A percentile compares a stretch with the other conserved stretches of the same genome.
Conservation (phyloP, 2,329 filamentous ascomycete species). For the Pseudogymnoascus destructans region DNA sequence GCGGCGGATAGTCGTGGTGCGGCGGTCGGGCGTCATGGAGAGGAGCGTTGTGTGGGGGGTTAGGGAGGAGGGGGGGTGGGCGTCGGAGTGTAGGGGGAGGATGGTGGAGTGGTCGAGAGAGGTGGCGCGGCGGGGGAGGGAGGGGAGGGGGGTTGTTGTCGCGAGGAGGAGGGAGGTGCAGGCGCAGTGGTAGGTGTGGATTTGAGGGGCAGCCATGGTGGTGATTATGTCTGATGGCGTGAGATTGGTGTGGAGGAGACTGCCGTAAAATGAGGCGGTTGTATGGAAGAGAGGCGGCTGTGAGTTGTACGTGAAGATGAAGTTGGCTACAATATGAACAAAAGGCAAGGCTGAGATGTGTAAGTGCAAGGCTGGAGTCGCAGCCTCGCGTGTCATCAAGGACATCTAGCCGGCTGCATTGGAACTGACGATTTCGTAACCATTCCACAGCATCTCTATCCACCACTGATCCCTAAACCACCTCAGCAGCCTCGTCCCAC, state of each 20-base stretch:
- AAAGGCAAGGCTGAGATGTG: background rate
- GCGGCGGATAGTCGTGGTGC: constrained; percentile 38
- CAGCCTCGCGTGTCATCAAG: background rate
- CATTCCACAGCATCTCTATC: background rate
- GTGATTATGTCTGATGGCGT: background rate
- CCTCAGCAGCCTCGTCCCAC: background rate
- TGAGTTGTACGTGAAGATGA: background rate
- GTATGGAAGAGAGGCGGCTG: background rate
- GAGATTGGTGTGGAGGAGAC: background rate
- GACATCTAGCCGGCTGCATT: background rate
- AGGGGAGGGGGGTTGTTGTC: constrained; percentile 38
- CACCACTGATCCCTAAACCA: background rate
- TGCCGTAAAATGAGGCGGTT: background rate
- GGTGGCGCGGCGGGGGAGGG: constrained; percentile 38
- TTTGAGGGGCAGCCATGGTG: constrained; percentile 12
- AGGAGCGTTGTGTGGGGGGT: constrained; percentile 35
- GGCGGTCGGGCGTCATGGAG: constrained; percentile 34
- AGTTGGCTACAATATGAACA: background rate
- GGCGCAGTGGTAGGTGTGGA: constrained; percentile 49
- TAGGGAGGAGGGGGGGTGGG: constrained; percentile 12
- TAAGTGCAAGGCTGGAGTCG: constrained; percentile 2
- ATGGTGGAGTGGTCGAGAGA: constrained; percentile 43
- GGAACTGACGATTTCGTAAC: background rate
- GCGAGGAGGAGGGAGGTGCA: constrained; percentile 53
- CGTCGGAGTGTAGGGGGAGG: constrained; percentile 35